A percentile compares a stretch with the other conserved stretches of the same genome.
Evolutionary conservation across 208 protist genomes (phyloP).

Genomic region (Crithidia expoeki): DNA sequence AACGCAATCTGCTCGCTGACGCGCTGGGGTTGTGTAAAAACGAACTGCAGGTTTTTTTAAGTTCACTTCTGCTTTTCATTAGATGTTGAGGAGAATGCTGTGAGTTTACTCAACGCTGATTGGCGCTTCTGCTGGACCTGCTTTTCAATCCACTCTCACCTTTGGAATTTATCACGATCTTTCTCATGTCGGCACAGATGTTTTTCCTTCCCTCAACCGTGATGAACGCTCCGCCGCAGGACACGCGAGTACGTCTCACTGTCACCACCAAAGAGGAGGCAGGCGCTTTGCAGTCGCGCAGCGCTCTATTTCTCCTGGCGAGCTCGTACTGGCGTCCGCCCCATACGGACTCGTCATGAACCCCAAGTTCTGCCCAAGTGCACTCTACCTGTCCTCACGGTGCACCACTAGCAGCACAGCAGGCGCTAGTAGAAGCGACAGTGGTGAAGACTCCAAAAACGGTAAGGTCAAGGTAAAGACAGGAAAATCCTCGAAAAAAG

Average conservation of each 20-base stretch:
- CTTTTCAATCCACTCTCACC: too few relatives aligned
- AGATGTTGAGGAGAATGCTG: too few relatives aligned
- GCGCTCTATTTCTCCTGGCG: constrained; percentile 47
- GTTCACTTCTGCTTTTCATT: too few relatives aligned
- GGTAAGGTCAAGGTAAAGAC: background rate
- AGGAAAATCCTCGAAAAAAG: background rate
- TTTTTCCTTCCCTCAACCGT: too few relatives aligned
- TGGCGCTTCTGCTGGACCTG: too few relatives aligned
- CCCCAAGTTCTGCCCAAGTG: constrained; percentile 49
- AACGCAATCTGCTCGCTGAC: too few relatives aligned
- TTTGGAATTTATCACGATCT: too few relatives aligned
- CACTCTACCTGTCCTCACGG: constrained; percentile 50
- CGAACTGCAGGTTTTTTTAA: too few relatives aligned
- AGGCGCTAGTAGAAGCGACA: background rate
- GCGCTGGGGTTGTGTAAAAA: too few relatives aligned
- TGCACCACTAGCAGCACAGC: background rate
- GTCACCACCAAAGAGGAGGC: constrained; percentile 42
- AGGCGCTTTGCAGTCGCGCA: constrained; percentile 59
- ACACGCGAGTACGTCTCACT: constrained; percentile 33
- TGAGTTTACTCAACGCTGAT: too few relatives aligned
- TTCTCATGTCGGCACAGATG: too few relatives aligned
- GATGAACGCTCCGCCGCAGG: background rate
- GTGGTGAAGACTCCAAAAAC: background rate
- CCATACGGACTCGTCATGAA: constrained; percentile 57
- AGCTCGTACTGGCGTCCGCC: constrained; percentile 61